Base-by-base conservation (phyloP, 768 basidiomycete species). In the Tulasnella sp. region DNA sequence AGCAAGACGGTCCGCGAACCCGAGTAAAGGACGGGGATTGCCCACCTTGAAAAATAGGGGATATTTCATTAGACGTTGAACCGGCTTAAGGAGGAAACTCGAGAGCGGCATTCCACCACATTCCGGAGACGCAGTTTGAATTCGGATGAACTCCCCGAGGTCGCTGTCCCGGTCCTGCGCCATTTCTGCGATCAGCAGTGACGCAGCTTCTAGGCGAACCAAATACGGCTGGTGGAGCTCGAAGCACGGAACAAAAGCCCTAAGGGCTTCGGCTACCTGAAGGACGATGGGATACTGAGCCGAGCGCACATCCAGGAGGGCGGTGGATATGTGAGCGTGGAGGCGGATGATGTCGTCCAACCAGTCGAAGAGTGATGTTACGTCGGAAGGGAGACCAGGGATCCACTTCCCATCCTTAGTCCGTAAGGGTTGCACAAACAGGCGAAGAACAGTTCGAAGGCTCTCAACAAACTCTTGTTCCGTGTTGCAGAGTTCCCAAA, bases 221-320 rank as follows among this genome's bases (percentile, higher is more conserved):
- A 97, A 85, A 83, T 96, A 97, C 26, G 94, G 92, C 83, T 95
- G 94, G 81, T 98, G 94, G 11, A 93, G 88, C 83, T 96, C 93
- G 42, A 95, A 84, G 69, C 86, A 87, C 1, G 88, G 85, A 18
- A 95, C 87, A 82, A 92, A 92, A 1, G 85, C 82, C 7, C 89
- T 85, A 39, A 96, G 84, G 0, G 86, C 84, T 15, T 89, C 88
- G 10, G 92, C 90, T 39, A 95, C 83, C 23, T 87, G 83, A 74
- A 86, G 85, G 18, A 92, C 83, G 70, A 88, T 83, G 1, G 87
- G 83, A 74, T 85, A 82, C 79, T 88, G 86, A 61, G 83, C 82
- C 20, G 86, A 83, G 26, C 87, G 85, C 39, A 86, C 82, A 16
- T 85, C 81, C 16, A 86, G 84, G 79, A 93, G 82, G 0, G 87